Evolutionary conservation across 176 grass and related monocot genomes (phyloP).

Genomic region (Eleusine coracana): DNA sequence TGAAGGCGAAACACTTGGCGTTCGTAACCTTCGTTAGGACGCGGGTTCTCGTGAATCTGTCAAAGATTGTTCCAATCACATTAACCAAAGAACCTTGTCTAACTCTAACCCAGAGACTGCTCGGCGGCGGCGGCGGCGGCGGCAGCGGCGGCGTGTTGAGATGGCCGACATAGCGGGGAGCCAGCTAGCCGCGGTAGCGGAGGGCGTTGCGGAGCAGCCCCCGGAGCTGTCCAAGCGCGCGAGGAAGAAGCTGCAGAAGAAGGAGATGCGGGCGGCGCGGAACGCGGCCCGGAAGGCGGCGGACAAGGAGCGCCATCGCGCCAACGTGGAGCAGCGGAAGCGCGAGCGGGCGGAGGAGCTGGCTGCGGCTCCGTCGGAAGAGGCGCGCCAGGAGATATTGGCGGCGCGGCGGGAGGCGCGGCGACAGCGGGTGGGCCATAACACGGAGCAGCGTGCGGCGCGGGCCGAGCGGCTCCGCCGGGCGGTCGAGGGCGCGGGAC

Average conservation of each 20-base stretch:
- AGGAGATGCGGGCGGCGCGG: conserved; percentile 58
- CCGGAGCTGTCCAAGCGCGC: conserved; percentile 60
- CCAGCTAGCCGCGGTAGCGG: not conserved
- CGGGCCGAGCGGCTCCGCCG: conserved; percentile 52
- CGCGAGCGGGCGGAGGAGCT: conserved; percentile 65
- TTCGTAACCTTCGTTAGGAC: not conserved
- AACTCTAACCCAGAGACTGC: conserved; percentile 3
- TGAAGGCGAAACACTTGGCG: accelerated
- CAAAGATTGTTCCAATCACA: conserved; percentile 4
- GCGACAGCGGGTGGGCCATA: conserved; percentile 59
- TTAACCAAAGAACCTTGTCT: conserved; percentile 27
- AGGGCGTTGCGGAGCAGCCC: not conserved
- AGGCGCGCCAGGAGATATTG: conserved; percentile 58
- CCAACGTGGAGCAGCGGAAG: conserved; percentile 55
- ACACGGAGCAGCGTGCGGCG: conserved; percentile 54
- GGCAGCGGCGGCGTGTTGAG: conserved; percentile 33
- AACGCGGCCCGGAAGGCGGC: conserved; percentile 68
- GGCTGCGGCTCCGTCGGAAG: conserved; percentile 53
- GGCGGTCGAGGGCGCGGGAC: conserved; percentile 55
- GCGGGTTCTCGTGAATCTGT: not conserved
- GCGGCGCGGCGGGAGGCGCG: conserved; percentile 48
- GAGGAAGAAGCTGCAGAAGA: conserved; percentile 67
- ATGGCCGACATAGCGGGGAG: conserved; percentile 44
- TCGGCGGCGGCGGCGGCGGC: conserved; percentile 15
- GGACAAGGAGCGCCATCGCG: conserved; percentile 66